Conservation (phyloP, 2,329 filamentous ascomycete species). For the Juglanconis oblonga region DNA sequence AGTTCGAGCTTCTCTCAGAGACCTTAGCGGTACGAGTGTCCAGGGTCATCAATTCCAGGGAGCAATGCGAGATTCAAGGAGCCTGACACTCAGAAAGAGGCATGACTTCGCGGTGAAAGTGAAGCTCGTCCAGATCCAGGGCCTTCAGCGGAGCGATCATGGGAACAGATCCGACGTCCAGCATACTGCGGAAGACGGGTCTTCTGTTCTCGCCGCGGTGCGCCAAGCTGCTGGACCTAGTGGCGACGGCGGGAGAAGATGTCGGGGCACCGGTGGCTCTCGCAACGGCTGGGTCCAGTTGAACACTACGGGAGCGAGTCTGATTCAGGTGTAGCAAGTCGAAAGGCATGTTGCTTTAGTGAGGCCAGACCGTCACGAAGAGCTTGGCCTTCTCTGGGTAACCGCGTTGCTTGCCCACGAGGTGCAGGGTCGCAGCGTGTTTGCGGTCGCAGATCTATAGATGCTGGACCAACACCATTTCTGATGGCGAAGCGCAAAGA, state of each 20-base stretch:
- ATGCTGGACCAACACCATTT: not conserved
- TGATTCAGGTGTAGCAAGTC: slow-evolving; percentile 43
- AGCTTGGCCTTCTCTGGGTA: slow-evolving; percentile 37
- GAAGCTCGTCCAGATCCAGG: slow-evolving; percentile 47
- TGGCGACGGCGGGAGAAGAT: slow-evolving; percentile 25
- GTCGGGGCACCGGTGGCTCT: slow-evolving; percentile 17
- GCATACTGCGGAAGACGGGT: slow-evolving; percentile 49
- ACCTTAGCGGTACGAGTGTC: not conserved
- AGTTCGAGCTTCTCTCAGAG: slow-evolving; percentile 17
- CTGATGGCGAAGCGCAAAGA: not conserved
- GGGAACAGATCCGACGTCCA: slow-evolving; percentile 49
- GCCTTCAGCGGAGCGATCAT: slow-evolving; percentile 41
- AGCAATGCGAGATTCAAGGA: slow-evolving; percentile 24
- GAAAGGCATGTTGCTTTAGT: slow-evolving; percentile 31
- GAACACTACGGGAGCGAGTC: slow-evolving; percentile 46
- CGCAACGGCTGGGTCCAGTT: slow-evolving; percentile 38
- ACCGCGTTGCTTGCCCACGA: not conserved
- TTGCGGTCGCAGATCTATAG: not conserved
- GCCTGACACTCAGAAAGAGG: slow-evolving; percentile 33
- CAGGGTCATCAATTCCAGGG: not conserved
- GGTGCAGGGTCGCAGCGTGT: not conserved
- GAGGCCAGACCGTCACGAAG: slow-evolving; percentile 34
- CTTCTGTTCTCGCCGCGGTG: slow-evolving; percentile 31
- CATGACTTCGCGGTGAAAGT: slow-evolving; percentile 32
- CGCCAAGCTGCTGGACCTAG: slow-evolving; percentile 34